Base-by-base conservation (phyloP, 768 basidiomycete genomes). In the Rhodotorula babjevae region DNA sequence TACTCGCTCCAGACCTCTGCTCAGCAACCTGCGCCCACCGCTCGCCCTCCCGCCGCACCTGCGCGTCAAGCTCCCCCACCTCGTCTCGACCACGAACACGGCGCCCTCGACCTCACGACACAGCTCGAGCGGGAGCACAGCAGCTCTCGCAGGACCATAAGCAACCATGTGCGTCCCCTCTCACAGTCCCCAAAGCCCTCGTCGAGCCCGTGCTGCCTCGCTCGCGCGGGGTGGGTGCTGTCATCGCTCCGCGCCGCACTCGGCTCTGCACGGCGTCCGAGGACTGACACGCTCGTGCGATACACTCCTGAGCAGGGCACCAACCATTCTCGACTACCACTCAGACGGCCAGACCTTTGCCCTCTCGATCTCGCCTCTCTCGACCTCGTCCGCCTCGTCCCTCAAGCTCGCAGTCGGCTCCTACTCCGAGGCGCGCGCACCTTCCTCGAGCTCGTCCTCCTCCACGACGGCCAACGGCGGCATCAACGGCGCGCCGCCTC, bases 371-470 rank as follows among this genome's bases (percentile, higher is more conserved):
- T 77, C 77, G 0, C 73, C 77, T n/a, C 61, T 74, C 42, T 77
- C 76, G 25, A 71, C 63, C 31, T 60, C 66, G 7, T 60, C 55
- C 40, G 49, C 68, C 14, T n/a, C 62, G 9, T 55, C 59, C 49
- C 68, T 91, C 82, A 89, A 93, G 69, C 85, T 93, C 61, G 93
- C 88, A 18, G 85, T 96, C 69, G 89, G 88, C 29, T 95, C 95
- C 3, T 89, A 92, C 81, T 85, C 87, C 63, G 91, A 94, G 79
- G 90, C 91, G 80, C 90, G 79, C 16, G 79, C 81, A 65, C 77
- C 79, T 55, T 7, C 67, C 19, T 2, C 64, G 68, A 79, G 61
- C 68, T 70, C 64, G 50, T 67, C 53, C 33, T 58, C 55, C 3
- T 36, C 36, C 16, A 56, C 31, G 2, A 7, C 33, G 23, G 16